A percentile compares a stretch with the other conserved stretches of the same genome.
phyloP scores from a whole-genome alignment of 805 yeast species.

The Saturnispora diversa region DNA sequence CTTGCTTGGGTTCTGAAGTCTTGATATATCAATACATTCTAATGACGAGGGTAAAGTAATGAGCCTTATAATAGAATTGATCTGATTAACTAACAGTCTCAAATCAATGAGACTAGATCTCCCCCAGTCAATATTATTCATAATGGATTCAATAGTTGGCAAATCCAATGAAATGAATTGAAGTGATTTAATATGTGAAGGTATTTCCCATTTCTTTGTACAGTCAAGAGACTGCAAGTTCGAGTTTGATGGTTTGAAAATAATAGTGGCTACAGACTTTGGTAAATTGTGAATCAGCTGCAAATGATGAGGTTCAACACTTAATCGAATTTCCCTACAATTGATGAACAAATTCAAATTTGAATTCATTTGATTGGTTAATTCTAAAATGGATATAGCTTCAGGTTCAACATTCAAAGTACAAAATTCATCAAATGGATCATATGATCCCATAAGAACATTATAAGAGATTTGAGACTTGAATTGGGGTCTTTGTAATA shows the following conservation, averaged over 20 bases:
- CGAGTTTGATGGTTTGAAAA: conserved; percentile 1
- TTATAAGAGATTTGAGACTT: not conserved
- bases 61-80: not conserved
- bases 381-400: conserved; percentile 1
- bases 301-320: not conserved
- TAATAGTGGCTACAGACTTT: conserved; percentile 1
- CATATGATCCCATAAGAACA: conserved; percentile 4
- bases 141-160: conserved; percentile 1
- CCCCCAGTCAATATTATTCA: conserved; percentile 5
- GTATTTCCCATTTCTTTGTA: conserved; percentile 3
- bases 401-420: not conserved
- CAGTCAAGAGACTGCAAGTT: not conserved
- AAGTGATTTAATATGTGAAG: not conserved
- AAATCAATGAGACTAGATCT: conserved; percentile 5
- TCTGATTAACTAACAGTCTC: not conserved
- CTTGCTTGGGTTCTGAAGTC: conserved; percentile 2
- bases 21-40: conserved; percentile 7
- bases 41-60: conserved; percentile 2
- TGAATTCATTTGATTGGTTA: not conserved
- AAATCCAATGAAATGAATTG: conserved; percentile 9
- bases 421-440: conserved; percentile 1
- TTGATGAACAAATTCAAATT: not conserved
- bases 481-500: not conserved
- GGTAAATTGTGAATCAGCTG: not conserved
- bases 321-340: conserved; percentile 1